Evolutionary conservation across 352 stramenopile species (phyloP).

Genomic region (Phytopythium litorale): DNA sequence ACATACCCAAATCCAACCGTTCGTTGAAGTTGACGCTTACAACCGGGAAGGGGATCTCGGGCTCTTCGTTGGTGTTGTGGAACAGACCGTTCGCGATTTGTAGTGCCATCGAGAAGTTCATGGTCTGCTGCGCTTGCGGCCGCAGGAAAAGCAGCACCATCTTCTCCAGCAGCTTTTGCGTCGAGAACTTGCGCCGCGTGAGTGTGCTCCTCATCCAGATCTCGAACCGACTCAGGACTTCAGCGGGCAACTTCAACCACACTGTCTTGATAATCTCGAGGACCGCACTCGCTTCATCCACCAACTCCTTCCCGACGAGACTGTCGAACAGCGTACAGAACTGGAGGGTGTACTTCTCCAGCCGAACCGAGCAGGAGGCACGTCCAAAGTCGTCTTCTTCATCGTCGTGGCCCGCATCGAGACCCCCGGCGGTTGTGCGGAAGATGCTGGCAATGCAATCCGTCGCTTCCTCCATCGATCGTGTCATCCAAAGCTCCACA

Average conservation of each 20-base stretch:
- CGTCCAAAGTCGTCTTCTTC: slow-evolving; percentile 17
- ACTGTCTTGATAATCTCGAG: slow-evolving; percentile 11
- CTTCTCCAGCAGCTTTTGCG: slow-evolving; percentile 25
- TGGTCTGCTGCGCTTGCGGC: slow-evolving; percentile 13
- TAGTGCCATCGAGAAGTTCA: slow-evolving; percentile 19
- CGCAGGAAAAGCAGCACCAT: slow-evolving; percentile 30
- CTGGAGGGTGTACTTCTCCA: slow-evolving; percentile 19
- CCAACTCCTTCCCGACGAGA: slow-evolving; percentile 9
- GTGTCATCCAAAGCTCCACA: slow-evolving; percentile 17
- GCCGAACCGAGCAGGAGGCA: slow-evolving; percentile 8
- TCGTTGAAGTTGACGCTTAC: slow-evolving; percentile 4
- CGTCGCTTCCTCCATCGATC: slow-evolving; percentile 15
- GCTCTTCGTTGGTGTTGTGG: slow-evolving; percentile 25
- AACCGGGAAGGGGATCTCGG: slow-evolving; percentile 2
- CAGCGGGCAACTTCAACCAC: slow-evolving; percentile 17
- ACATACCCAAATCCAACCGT: slow-evolving; percentile 14
- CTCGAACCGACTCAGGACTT: slow-evolving; percentile 12
- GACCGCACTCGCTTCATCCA: slow-evolving; percentile 13
- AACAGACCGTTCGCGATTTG: slow-evolving; percentile 32
- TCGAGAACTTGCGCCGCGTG: slow-evolving; percentile 9
- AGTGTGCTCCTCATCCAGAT: slow-evolving; percentile 28
- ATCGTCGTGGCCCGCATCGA: slow-evolving; percentile 5
- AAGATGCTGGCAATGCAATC: slow-evolving; percentile 16
- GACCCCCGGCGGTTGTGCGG: slow-evolving; percentile 1
- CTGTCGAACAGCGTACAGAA: slow-evolving; percentile 23